A percentile compares a stretch with the other conserved stretches of the same genome.
Conservation (phyloP, 202 grass and related monocot genomes). For the Brachypodium distachyon region DNA sequence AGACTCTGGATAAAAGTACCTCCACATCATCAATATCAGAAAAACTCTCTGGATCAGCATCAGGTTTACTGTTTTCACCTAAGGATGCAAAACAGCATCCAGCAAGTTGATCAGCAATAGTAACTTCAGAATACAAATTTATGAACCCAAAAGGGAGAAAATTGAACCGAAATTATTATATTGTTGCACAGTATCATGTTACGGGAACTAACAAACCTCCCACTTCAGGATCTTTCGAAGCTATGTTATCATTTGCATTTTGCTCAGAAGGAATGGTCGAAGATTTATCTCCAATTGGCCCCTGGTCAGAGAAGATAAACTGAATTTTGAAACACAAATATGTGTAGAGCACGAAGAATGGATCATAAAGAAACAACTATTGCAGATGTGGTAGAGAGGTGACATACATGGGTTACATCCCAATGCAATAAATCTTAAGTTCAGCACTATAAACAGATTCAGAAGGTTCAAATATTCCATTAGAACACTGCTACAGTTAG, state of each 20-base stretch:
- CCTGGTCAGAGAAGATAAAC: constrained; percentile 8
- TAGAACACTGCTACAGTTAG: not conserved
- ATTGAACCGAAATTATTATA: not conserved
- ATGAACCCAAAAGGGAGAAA: not conserved
- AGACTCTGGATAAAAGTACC: constrained; percentile 36
- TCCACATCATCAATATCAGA: constrained; percentile 90
- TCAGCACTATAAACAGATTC: not conserved
- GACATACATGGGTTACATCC: not conserved
- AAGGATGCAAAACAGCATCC: constrained; percentile 31
- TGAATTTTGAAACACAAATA: not conserved
- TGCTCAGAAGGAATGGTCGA: not conserved
- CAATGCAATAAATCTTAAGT: not conserved
- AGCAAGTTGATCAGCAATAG: constrained; percentile 5
- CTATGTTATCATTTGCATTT: constrained; percentile 13
- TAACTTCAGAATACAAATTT: not conserved
- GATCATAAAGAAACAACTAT: not conserved
- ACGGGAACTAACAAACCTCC: constrained; percentile 22
- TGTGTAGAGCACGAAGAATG: not conserved
- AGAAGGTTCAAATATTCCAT: not conserved
- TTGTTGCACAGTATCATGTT: not conserved
- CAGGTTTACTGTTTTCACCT: constrained; percentile 39
- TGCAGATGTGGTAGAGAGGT: not conserved
- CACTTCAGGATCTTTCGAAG: constrained; percentile 23
- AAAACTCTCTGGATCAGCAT: constrained; percentile 52
- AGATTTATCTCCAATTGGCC: constrained; percentile 12